These are phyloP conservation scores for Candida maltosa DNA, from an alignment of 805 yeast genomes.

Conservation along the genomic window DNA sequence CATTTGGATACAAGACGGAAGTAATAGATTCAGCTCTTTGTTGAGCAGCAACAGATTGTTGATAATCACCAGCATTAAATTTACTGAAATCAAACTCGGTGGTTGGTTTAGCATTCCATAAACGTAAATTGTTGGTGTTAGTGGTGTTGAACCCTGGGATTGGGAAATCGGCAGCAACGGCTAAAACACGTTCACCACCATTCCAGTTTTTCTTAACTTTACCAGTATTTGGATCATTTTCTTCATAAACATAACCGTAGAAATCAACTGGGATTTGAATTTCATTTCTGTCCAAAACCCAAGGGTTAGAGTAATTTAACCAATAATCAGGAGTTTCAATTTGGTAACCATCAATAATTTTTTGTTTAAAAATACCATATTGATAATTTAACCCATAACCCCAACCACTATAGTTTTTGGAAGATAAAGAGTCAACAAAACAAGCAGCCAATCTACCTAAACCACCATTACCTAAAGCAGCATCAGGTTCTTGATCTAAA, in stretches of 20 bases:
- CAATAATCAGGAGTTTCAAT: slow-evolving; percentile 94
- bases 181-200: slow-evolving; percentile 87
- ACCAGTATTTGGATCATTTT: slow-evolving; percentile 51
- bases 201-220: slow-evolving; percentile 65
- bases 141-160: slow-evolving; percentile 84
- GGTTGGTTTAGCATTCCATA: slow-evolving; percentile 90
- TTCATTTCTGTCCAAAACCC: slow-evolving; percentile 88
- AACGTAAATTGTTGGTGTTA: slow-evolving; percentile 82
- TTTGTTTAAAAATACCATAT: slow-evolving; percentile 90
- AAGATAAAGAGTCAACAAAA: slow-evolving; percentile 82
- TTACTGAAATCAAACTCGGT: slow-evolving; percentile 87
- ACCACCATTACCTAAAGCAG: slow-evolving; percentile 95
- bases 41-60: slow-evolving; percentile 76
- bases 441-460: slow-evolving; percentile 93
- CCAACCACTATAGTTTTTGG: slow-evolving; percentile 91
- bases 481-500: slow-evolving; percentile 84
- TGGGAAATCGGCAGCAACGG: slow-evolving; percentile 89
- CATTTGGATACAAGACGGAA: slow-evolving; percentile 91
- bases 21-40: slow-evolving; percentile 91
- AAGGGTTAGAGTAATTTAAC: slow-evolving; percentile 84
- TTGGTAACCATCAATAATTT: slow-evolving; percentile 87
- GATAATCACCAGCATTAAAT: slow-evolving; percentile 89
- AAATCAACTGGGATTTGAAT: slow-evolving; percentile 88
- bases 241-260: slow-evolving; percentile 73
- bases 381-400: slow-evolving; percentile 93